Evolutionary conservation across 1,139 yeast genomes (phyloP), one percentile per base, ranked within the genome.

Genomic region (Scheffersomyces insectosa): DNA sequence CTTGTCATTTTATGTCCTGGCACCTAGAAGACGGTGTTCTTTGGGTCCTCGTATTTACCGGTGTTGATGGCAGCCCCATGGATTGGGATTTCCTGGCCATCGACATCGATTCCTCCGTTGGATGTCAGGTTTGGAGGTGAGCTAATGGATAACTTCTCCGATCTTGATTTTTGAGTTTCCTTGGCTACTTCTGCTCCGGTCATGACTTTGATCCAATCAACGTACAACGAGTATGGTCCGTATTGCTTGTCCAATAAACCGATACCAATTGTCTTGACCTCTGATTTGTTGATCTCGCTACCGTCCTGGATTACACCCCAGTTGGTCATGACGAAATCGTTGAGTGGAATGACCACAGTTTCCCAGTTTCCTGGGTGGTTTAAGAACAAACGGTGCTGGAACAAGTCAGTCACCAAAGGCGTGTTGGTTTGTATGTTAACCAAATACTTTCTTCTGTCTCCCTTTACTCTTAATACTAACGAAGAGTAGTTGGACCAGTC

Each of bases 311-410:
- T 83, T 28, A 79, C 80, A 8, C 96, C 96, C 78, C 88, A 83
- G 58, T 86, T 87, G 28, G 96, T 88, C 66, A 88, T 73, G 44
- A 88, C 91, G 63, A 88, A 87, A 57, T 85, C 91, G 51, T 82
- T 76, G 44, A 88, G 70, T 39, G 95, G 90, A 33, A 88, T 82
- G 32, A 83, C 80, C 30, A 88, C 89, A 1, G 89, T 85, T 59
- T 88, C 95, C 96, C 96, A 88, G 50, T 81, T 75, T 3, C 91
- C 91, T 0, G 91, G 90, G 33, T 74, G 77, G 52, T 82, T 80
- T 47, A 88, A 70, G 55, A 87, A 88, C 50, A 88, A 71, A 35
- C 96, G 68, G 63, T 88, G 96, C 63, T 88, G 96, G 62, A 82
- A 88, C 49, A 88, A 70, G 62, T 88, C 96, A 1, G 95, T 85